Evolutionary conservation across 495 filamentous ascomycete species (phyloP), one percentile per base, ranked within the genome.

Genomic region (Aspergillus indologenus): DNA sequence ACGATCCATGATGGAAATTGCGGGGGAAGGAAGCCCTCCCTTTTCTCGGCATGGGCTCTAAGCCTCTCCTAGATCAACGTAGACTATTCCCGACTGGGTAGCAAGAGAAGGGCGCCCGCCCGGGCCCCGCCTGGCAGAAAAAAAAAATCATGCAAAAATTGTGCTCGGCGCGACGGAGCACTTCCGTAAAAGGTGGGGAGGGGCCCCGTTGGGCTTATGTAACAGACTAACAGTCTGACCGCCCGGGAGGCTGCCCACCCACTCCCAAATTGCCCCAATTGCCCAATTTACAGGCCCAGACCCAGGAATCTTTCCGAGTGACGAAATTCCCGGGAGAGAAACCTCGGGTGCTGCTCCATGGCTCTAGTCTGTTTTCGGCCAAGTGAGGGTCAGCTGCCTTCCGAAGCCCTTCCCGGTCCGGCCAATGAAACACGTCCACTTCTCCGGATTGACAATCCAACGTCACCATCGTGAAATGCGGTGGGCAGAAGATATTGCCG

Each of bases 401-500:
- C 65, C 65, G 65, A 67, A 60, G 57, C 57, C 40, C 69, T 54
- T 65, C 67, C 68, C 62, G 61, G 64, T 60, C 20, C 23, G 59
- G 50, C 73, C 73, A 76, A 76, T 76, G 65, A 74, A 26, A 40
- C 46, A 20, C 0, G n/a, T 46, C 0, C 24, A 49, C n/a, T 65
- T 55, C 64, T 63, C 43, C 59, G 51, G 50, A 62, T 64, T 64
- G 52, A 45, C 65, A 62, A 67, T 64, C 59, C 54, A 60, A 64
- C 61, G 65, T 63, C 55, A 72, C 63, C 63, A 61, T 54, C 46
- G 17, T 58, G 59, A 42, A 53, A 42, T 34, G 34, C 43, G 45
- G 24, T 71, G 71, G 71, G 69, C 69, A 67, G 69, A 75, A 75
- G 61, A 61, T 67, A 76, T 74, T 74, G 65, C 74, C 74, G 72